phyloP scores from a whole-genome alignment of 805 yeast genomes.

The Monosporozyma aerobia region DNA sequence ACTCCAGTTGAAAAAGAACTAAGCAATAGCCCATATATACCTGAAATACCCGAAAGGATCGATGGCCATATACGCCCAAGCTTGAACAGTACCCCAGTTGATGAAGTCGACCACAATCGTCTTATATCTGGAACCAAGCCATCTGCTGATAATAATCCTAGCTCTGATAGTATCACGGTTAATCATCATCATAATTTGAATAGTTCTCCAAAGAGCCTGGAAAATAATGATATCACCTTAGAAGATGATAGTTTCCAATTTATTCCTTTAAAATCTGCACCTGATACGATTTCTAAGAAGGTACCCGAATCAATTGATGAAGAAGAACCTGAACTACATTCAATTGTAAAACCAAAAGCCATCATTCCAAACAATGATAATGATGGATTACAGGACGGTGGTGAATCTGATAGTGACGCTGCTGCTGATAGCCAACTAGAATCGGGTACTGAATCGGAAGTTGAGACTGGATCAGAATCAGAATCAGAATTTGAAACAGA shows the following conservation, averaged over 20 bases:
- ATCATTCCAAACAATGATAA: neutral
- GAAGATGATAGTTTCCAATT: constrained; percentile 1
- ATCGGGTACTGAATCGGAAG: constrained; percentile 1
- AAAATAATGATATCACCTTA: neutral
- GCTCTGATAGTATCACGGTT: neutral
- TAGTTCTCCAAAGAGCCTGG: neutral
- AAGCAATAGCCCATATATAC: too few species aligned
- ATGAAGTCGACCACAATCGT: neutral
- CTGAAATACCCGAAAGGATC: neutral
- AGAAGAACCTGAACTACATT: neutral
- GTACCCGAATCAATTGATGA: neutral
- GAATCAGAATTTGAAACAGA: constrained; percentile 11
- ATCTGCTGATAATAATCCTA: neutral
- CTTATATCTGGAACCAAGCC: neutral
- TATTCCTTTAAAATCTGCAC: neutral
- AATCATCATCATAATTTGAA: neutral
- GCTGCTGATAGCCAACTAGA: neutral
- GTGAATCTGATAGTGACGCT: neutral
- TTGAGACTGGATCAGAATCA: constrained; percentile 4
- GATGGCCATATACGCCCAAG: neutral
- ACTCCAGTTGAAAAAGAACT: neutral
- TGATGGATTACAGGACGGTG: neutral
- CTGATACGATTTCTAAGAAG: neutral
- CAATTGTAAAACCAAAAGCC: neutral
- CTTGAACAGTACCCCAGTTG: neutral